phyloP scores from a whole-genome alignment of 495 filamentous ascomycete species.

The Trichoderma asperelloides region DNA sequence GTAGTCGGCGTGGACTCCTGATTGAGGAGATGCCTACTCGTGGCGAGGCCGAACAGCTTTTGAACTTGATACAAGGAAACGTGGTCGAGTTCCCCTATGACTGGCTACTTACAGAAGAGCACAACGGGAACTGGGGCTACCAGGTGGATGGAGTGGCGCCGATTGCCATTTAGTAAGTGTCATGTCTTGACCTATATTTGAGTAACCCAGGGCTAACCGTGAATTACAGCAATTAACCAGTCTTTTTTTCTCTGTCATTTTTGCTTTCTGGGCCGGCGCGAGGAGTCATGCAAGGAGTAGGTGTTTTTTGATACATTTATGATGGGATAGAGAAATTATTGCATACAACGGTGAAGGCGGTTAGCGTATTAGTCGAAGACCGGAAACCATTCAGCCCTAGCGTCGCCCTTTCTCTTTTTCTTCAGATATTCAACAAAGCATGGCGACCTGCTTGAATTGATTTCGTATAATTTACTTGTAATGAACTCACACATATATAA shows the following conservation, averaged over 20 bases:
- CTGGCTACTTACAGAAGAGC: slow-evolving; percentile 85
- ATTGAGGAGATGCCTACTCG: slow-evolving; percentile 56
- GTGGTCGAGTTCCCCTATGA: slow-evolving; percentile 91
- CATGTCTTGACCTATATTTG: neutral
- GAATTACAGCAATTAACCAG: slow-evolving; percentile 2
- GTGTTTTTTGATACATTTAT: neutral
- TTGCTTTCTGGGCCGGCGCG: neutral
- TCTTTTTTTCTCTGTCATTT: neutral
- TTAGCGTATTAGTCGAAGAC: neutral
- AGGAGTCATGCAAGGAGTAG: neutral
- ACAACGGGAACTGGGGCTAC: slow-evolving; percentile 93
- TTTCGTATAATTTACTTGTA: too few species aligned
- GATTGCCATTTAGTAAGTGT: slow-evolving; percentile 90
- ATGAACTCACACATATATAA: neutral
- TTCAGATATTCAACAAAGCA: neutral
- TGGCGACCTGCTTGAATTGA: too few species aligned
- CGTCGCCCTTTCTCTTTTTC: neutral
- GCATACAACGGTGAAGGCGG: neutral
- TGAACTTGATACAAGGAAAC: slow-evolving; percentile 77
- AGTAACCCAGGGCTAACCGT: neutral
- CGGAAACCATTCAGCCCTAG: neutral
- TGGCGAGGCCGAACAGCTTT: slow-evolving; percentile 67
- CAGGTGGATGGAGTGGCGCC: slow-evolving; percentile 92
- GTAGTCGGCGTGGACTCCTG: slow-evolving; percentile 53
- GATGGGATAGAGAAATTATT: neutral